phyloP scores from a whole-genome alignment of 2,329 filamentous ascomycete species.

The Pseudonectria buxi region DNA sequence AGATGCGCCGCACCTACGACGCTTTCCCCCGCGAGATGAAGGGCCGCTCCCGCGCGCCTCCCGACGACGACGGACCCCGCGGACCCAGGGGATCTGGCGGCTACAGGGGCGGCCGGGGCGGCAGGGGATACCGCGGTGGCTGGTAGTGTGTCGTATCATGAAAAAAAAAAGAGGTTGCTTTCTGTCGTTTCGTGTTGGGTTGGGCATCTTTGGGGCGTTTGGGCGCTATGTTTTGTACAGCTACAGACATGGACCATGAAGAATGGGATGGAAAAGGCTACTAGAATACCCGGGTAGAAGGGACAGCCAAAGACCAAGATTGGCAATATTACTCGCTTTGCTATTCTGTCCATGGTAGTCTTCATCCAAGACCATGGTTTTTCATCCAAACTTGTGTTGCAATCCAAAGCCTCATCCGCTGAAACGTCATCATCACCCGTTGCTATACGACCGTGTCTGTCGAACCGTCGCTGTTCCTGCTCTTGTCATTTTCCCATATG shows the following conservation, averaged over 20 bases:
- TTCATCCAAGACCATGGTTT: background rate
- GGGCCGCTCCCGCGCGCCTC: constrained; percentile 55
- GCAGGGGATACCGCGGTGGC: constrained; percentile 43
- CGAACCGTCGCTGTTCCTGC: background rate
- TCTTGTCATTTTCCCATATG: constrained; percentile 3
- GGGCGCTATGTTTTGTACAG: too few species aligned
- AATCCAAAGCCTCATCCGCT: background rate
- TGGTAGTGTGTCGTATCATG: constrained; percentile 29
- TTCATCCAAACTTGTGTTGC: background rate
- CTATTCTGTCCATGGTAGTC: constrained; percentile 16
- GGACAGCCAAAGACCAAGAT: constrained; percentile 1
- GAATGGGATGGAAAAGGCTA: too few species aligned
- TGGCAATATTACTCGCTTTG: constrained; percentile 15
- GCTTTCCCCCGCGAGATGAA: constrained; percentile 82
- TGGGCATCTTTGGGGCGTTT: constrained; percentile 2
- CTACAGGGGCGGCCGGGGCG: constrained; percentile 45
- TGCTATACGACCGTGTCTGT: too few species aligned
- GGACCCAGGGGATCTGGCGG: constrained; percentile 47
- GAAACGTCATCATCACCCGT: too few species aligned
- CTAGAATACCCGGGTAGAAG: too few species aligned
- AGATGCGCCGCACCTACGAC: constrained; percentile 93
- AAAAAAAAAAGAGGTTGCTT: background rate
- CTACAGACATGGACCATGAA: too few species aligned
- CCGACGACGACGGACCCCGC: constrained; percentile 41
- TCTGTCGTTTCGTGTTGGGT: background rate